Conservation (phyloP, 1,284 basidiomycete genomes). For the Calocybe gambosa region DNA sequence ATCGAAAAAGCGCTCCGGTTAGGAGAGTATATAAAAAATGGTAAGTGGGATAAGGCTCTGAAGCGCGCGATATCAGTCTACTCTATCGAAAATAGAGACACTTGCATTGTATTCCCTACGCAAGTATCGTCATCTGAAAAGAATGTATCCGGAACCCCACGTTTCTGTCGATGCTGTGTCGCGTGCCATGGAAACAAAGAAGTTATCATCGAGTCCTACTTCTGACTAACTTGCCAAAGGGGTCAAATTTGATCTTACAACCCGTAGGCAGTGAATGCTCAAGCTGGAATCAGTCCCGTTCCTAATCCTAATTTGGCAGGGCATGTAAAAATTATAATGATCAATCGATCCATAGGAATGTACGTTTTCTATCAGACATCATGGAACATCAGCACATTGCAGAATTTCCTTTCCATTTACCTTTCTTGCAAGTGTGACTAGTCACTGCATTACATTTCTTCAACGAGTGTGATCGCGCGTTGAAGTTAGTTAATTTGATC, state of each 20-base stretch:
- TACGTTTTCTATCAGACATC: too few species aligned
- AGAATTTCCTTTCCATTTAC: neutral
- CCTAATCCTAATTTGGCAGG: too few species aligned
- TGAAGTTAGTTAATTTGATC: too few species aligned
- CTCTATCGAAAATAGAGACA: constrained; percentile 53
- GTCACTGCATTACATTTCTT: neutral
- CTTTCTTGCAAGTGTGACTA: neutral
- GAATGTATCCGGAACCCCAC: constrained; percentile 51
- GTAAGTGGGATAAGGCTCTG: constrained; percentile 30
- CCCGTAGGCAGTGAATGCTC: too few species aligned
- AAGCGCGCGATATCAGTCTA: neutral
- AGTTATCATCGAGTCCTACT: constrained; percentile 11
- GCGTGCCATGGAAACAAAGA: constrained; percentile 7
- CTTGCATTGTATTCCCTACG: constrained; percentile 79
- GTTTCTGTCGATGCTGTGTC: constrained; percentile 7
- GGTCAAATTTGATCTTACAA: neutral
- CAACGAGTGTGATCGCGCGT: too few species aligned
- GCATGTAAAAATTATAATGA: too few species aligned
- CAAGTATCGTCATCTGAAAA: constrained; percentile 80
- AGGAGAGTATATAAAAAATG: constrained; percentile 86
- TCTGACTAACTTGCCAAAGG: neutral
- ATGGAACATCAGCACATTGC: neutral
- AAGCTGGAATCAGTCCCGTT: too few species aligned
- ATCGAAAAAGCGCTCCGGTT: constrained; percentile 76
- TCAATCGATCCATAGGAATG: too few species aligned